Evolutionary conservation across 129 eudicot genomes (phyloP).

Genomic region (Pseudognaphalium luteoalbum): DNA sequence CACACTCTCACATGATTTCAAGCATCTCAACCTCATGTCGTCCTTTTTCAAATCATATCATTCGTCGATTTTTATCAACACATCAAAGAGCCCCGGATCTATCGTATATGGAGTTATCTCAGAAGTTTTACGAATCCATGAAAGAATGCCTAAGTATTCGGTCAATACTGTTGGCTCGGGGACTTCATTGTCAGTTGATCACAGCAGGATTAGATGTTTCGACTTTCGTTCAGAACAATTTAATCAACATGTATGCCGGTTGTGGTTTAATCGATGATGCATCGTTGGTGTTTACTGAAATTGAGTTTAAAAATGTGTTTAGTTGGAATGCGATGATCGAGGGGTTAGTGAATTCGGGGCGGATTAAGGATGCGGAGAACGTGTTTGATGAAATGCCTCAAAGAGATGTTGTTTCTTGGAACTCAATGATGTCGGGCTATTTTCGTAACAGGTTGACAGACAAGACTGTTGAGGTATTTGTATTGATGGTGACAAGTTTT

Average conservation of each 20-base stretch:
- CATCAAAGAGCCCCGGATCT: slow-evolving; percentile 21
- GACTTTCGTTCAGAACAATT: slow-evolving; percentile 47
- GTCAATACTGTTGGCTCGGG: slow-evolving; percentile 27
- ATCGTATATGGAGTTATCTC: slow-evolving; percentile 39
- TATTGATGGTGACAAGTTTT: slow-evolving; percentile 29
- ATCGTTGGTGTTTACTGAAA: slow-evolving; percentile 35
- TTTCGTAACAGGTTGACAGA: slow-evolving; percentile 34
- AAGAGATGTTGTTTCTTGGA: slow-evolving; percentile 59
- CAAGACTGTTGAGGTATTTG: slow-evolving; percentile 31
- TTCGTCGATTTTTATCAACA: slow-evolving; percentile 37
- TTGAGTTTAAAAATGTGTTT: slow-evolving; percentile 41
- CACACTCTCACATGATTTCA: slow-evolving; percentile 36
- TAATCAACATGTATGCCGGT: slow-evolving; percentile 44
- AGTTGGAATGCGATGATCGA: slow-evolving; percentile 54
- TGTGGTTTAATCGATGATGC: slow-evolving; percentile 51
- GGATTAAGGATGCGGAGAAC: slow-evolving; percentile 36
- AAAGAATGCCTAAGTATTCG: slow-evolving; percentile 29
- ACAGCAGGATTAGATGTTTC: slow-evolving; percentile 38
- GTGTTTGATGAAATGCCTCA: slow-evolving; percentile 63
- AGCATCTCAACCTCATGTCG: slow-evolving; percentile 35
- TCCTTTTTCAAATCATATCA: slow-evolving; percentile 14
- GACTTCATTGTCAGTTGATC: slow-evolving; percentile 49
- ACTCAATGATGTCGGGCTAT: slow-evolving; percentile 57
- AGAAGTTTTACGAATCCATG: slow-evolving; percentile 42
- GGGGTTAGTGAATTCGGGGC: slow-evolving; percentile 35